Percentiles rank a stretch among this genome's conserved stretches.
phyloP scores from a whole-genome alignment of 352 stramenopile species.

The Blastocystis sp. region DNA sequence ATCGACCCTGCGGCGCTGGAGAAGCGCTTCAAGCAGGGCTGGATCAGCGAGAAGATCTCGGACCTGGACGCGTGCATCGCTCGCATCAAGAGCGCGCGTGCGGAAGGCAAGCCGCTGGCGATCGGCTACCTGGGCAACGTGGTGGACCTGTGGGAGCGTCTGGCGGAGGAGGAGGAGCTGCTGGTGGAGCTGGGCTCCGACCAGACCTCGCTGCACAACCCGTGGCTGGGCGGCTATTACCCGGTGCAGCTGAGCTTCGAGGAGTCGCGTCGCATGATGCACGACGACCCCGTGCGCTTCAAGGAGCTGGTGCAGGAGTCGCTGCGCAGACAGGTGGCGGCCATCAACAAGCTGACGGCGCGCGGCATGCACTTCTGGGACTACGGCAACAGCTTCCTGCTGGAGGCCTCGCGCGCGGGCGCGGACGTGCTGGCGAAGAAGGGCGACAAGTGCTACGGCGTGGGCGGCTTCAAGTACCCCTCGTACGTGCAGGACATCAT shows the following conservation, averaged over 20 bases:
- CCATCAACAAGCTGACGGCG: constrained; percentile 70
- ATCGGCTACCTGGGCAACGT: constrained; percentile 75
- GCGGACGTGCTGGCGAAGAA: constrained; percentile 68
- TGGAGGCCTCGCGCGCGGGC: constrained; percentile 71
- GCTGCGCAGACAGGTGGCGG: constrained; percentile 68
- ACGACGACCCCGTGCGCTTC: constrained; percentile 68
- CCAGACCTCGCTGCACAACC: constrained; percentile 77
- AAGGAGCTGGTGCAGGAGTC: constrained; percentile 70
- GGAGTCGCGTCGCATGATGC: constrained; percentile 72
- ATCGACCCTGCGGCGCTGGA: constrained; percentile 70
- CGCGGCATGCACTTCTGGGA: constrained; percentile 77
- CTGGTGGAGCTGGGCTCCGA: constrained; percentile 74
- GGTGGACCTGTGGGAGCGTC: constrained; percentile 71
- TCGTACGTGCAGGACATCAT: constrained; percentile 79
- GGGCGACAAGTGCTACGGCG: constrained; percentile 61
- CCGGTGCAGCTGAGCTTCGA: constrained; percentile 72
- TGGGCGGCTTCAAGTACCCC: constrained; percentile 71
- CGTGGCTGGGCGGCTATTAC: constrained; percentile 77
- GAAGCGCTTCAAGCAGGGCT: constrained; percentile 73
- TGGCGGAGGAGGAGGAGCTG: constrained; percentile 68
- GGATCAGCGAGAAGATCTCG: constrained; percentile 71
- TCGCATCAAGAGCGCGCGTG: constrained; percentile 38
- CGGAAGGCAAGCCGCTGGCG: constrained; percentile 67
- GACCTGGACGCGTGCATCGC: constrained; percentile 67
- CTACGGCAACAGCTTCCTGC: constrained; percentile 77